Base-by-base conservation (phyloP, 1,284 basidiomycete species). In the Rhodotorula sp. region DNA sequence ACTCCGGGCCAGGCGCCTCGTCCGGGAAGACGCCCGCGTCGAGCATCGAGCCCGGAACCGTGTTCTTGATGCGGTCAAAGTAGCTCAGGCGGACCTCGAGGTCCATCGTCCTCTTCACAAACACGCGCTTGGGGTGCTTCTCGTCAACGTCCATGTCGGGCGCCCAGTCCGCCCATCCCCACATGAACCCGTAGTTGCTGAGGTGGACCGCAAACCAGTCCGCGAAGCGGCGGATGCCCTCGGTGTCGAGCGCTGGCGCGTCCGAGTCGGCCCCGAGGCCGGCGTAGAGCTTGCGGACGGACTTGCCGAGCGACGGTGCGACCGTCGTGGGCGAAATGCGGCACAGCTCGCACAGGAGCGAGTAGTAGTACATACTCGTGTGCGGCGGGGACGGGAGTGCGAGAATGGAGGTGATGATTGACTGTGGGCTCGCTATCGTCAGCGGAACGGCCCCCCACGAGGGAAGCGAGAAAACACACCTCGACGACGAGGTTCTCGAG, bases 121-220 rank as follows among this genome's bases (percentile, higher is more conserved):
- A 96, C 1, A 88, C 86, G 25, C 92, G 87, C 77, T 89, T 91
- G 0, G 96, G 95, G 80, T 98, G 94, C 59, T 76, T 74, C 41
- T 75, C 48, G 1, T 53, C 54, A 19, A 67, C 44, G 34, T 77
- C 76, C 74, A 77, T 77, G 61, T 75, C 74, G 13, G 46, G 46
- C 22, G 67, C 74, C 96, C 97, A 99, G 86, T 99, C 97, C 79
- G 94, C 94, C 97, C 97, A 99, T n/a, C 95, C 94, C 97, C 97
- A 99, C 78, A 90, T 89, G 84, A 98, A 99, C 32, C 90, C 91
- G 82, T 99, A 99, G 83, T 99, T 99, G 78, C 91, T 94, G 87
- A 99, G 90, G 79, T 99, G 97, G 3, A 92, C 86, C 10, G 92
- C 88, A 79, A 98, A 97, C 97, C 97, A 99, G 76, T 97, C 94